Evolutionary conservation across 2,329 filamentous ascomycete genomes (phyloP).

Genomic region (Rhinocladiella similis): DNA sequence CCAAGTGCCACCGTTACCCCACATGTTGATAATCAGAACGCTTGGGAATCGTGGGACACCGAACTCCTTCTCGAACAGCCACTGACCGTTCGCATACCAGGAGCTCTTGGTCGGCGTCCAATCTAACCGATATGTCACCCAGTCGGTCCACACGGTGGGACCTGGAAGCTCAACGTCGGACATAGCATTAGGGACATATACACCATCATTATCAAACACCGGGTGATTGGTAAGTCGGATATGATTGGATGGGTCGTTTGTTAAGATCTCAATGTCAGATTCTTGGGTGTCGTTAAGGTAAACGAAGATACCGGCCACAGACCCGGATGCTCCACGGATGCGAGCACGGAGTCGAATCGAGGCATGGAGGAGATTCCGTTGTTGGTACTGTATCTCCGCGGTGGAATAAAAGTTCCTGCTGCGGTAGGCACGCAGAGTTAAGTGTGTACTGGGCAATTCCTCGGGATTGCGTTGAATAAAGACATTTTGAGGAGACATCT

Average conservation of each 20-base stretch:
- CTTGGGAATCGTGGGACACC: slow-evolving; percentile 39
- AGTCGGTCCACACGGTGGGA: slow-evolving; percentile 38
- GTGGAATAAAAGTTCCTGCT: slow-evolving; percentile 16
- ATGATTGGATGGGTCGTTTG: slow-evolving; percentile 44
- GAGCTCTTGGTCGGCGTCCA: slow-evolving; percentile 38
- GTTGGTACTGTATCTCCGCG: not conserved
- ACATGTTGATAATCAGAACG: slow-evolving; percentile 43
- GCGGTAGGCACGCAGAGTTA: slow-evolving; percentile 49
- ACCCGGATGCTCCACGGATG: slow-evolving; percentile 46
- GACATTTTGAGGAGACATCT: slow-evolving; percentile 49
- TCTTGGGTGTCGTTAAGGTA: slow-evolving; percentile 49
- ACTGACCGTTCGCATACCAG: slow-evolving; percentile 40
- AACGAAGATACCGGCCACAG: slow-evolving; percentile 53
- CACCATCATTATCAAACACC: slow-evolving; percentile 29
- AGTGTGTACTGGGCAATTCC: slow-evolving; percentile 38
- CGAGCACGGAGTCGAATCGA: slow-evolving; percentile 50
- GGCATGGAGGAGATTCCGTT: slow-evolving; percentile 15
- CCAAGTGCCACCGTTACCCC: slow-evolving; percentile 45
- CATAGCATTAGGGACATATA: slow-evolving; percentile 41
- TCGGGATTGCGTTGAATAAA: slow-evolving; percentile 40
- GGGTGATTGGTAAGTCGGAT: slow-evolving; percentile 47
- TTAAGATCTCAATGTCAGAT: slow-evolving; percentile 56
- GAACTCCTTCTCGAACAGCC: slow-evolving; percentile 36
- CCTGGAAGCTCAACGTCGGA: slow-evolving; percentile 32
- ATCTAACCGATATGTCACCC: slow-evolving; percentile 43